Evolutionary conservation across 2,329 filamentous ascomycete species (phyloP), one percentile per base, ranked within the genome.

Genomic region (Botryotinia calthae): DNA sequence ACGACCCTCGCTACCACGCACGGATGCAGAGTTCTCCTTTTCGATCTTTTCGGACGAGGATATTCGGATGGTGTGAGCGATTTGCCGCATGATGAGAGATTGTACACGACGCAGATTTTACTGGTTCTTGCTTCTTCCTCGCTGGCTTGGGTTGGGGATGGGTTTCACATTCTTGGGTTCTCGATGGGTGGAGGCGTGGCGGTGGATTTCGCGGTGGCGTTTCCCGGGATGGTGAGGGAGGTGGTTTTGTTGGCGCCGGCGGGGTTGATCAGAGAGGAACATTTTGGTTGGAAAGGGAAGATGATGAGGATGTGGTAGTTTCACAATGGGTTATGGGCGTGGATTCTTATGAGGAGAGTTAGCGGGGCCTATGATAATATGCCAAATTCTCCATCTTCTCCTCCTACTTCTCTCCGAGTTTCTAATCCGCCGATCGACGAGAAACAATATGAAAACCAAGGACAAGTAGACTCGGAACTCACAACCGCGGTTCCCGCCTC

Each of bases 211-310:
- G 87, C 92, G 1, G 86, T 87, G 1, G 89, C 89, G 79, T 93
- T 93, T 78, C 88, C 92, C 0, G 82, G 87, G 65, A 84, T 95
- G 72, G 86, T 97, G 22, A 86, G 87, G 20, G 88, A 87, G 16
- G 84, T 98, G 34, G 85, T 96, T 18, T 87, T 97, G 9, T 86
- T 98, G 59, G 93, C 94, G 0, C 94, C 95, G 0, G 86, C 90
- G 0, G 95, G 95, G 0, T 85, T 97, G 62, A 88, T 97, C 76
- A 84, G 87, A 59, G 81, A 85, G 0, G 82, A 85, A 73, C 85
- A 85, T 76, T 87, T 90, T 74, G 87, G 86, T 34, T 80, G 82
- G 54, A 75, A 83, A 16, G 85, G 84, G 44, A 84, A 85, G 58
- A 79, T 88, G 71, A 78, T 89, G 69, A 90, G 89, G 81, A 83